A percentile compares a stretch with the other conserved stretches of the same genome.
Evolutionary conservation across 2,329 filamentous ascomycete species (phyloP).

Genomic region (Hypoxylon rubiginosum): DNA sequence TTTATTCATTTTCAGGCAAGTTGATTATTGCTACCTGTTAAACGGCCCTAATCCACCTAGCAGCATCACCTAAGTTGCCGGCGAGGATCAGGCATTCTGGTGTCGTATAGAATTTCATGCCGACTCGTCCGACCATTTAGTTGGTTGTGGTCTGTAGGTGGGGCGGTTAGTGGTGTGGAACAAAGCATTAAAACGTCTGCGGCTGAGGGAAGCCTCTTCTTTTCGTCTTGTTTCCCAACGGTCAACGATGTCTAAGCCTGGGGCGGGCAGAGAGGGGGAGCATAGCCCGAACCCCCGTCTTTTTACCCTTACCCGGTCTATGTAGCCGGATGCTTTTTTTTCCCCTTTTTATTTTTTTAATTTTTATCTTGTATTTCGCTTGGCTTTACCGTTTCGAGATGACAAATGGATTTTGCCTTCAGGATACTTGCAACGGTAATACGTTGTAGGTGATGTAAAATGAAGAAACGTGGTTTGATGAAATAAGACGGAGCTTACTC

Average conservation of each 20-base stretch:
- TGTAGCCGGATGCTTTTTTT: background rate
- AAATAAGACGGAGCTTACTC: background rate
- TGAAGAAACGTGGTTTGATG: background rate
- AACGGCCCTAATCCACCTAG: background rate
- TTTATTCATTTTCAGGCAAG: background rate
- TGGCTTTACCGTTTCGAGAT: conserved; percentile 42
- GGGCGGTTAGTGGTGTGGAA: conserved; percentile 21
- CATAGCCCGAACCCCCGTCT: background rate
- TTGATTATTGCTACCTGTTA: background rate
- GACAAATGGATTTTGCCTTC: conserved; percentile 11
- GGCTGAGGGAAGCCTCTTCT: conserved; percentile 25
- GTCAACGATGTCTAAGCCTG: conserved; percentile 25
- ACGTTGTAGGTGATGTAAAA: no score
- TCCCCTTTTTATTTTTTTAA: no score
- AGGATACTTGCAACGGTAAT: background rate
- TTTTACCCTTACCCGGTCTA: conserved; percentile 2
- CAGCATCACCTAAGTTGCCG: no score
- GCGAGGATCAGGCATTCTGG: no score
- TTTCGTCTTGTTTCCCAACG: conserved; percentile 17
- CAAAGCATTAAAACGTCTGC: conserved; percentile 23
- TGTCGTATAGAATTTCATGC: conserved; percentile 20
- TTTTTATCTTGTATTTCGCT: no score
- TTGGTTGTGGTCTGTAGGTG: conserved; percentile 2
- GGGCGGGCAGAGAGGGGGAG: background rate
- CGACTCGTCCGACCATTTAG: conserved; percentile 27